Percentiles rank a stretch among this genome's conserved stretches.
Evolutionary conservation across 768 basidiomycete species (phyloP).

Genomic region (Leccinum rimulosum): DNA sequence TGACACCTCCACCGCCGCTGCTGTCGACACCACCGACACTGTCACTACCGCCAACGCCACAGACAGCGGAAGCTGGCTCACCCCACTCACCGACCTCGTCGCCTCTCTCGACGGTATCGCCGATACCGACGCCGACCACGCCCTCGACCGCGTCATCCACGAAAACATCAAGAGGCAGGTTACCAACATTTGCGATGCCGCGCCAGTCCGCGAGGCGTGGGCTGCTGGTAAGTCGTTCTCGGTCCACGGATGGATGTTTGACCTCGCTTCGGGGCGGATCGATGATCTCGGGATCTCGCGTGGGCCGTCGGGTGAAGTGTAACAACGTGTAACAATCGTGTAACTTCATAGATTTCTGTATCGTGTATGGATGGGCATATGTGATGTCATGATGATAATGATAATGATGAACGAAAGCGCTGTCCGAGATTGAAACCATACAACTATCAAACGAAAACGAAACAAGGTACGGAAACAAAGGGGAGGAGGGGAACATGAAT

Average conservation of each 20-base stretch:
- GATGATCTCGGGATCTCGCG: constrained; percentile 54
- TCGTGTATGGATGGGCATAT: not conserved
- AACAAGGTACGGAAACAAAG: not conserved
- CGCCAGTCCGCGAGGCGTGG: constrained; percentile 48
- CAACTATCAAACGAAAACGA: constrained; percentile 2
- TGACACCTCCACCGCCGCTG: constrained; percentile 24
- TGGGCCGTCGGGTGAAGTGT: not conserved
- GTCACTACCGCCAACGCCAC: not conserved
- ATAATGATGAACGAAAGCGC: not conserved
- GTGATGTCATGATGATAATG: not conserved
- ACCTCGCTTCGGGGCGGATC: constrained; percentile 56
- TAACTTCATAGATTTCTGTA: not conserved
- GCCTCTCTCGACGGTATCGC: constrained; percentile 42
- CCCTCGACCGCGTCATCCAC: constrained; percentile 48
- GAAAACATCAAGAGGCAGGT: constrained; percentile 62
- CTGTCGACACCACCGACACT: too few species aligned
- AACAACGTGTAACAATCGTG: too few species aligned
- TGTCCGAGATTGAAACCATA: constrained; percentile 15
- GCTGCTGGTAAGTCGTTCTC: constrained; percentile 38
- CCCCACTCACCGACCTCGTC: constrained; percentile 55
- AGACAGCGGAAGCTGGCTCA: constrained; percentile 52
- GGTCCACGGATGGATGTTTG: constrained; percentile 78
- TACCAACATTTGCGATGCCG: constrained; percentile 45
- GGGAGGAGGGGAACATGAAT: not conserved
- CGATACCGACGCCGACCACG: constrained; percentile 33